phyloP scores from a whole-genome alignment of 257 asterid species.

The Mentha longifolia region DNA sequence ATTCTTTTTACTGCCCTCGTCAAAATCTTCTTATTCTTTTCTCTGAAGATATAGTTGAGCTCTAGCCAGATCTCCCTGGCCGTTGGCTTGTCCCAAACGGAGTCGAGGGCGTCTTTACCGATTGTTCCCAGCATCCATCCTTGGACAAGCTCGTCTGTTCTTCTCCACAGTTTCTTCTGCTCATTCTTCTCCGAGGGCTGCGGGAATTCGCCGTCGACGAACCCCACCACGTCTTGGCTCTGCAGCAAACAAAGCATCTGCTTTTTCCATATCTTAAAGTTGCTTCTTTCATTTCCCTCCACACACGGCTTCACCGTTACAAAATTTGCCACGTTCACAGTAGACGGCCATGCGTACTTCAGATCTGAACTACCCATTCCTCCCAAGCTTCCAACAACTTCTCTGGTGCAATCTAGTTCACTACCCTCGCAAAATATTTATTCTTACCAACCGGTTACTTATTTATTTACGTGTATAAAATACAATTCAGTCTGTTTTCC shows the following conservation, averaged over 20 bases:
- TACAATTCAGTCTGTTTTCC: too few species aligned
- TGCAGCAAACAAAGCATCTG: constrained; percentile 32
- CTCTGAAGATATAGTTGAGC: constrained; percentile 1
- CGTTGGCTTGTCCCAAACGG: not conserved
- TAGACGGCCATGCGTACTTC: too few species aligned
- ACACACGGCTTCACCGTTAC: not conserved
- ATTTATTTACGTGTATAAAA: too few species aligned
- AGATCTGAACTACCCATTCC: too few species aligned
- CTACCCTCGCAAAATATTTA: too few species aligned
- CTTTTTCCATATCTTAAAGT: constrained; percentile 8
- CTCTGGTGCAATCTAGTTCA: too few species aligned
- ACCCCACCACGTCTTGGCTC: constrained; percentile 15
- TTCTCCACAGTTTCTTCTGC: not conserved
- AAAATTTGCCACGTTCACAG: too few species aligned
- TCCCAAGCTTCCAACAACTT: too few species aligned
- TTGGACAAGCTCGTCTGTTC: not conserved
- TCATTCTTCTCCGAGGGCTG: not conserved
- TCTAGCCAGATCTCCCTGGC: constrained; percentile 8
- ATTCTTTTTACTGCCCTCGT: not conserved
- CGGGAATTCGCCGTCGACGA: not conserved
- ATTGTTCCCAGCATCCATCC: not conserved
- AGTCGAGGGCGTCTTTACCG: not conserved
- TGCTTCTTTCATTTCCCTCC: not conserved
- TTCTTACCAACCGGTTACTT: too few species aligned
- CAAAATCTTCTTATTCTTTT: not conserved